Evolutionary conservation across 2,329 filamentous ascomycete species (phyloP).

Genomic region (Penicillium olsonii): DNA sequence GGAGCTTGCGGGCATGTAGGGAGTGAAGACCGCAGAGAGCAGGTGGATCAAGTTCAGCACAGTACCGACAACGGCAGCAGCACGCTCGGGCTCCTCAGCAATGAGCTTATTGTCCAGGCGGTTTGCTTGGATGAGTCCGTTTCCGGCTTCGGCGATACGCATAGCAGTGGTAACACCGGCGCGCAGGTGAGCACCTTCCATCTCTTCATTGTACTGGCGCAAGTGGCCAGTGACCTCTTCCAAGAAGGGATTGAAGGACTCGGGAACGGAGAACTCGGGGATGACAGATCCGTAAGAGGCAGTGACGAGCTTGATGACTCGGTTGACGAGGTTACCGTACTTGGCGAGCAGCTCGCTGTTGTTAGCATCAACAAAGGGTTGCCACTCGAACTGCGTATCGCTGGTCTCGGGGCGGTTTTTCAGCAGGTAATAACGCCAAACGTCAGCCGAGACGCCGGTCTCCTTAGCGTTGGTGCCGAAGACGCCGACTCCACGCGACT

Average conservation of each 20-base stretch:
- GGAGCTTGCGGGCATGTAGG: constrained; percentile 82
- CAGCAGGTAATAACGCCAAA: constrained; percentile 93
- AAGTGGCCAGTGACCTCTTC: constrained; percentile 54
- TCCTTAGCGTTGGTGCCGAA: constrained; percentile 89
- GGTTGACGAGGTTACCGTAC: constrained; percentile 71
- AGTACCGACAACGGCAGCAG: constrained; percentile 69
- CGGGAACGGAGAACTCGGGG: constrained; percentile 43
- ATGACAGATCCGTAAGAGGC: constrained; percentile 64
- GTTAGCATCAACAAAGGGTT: constrained; percentile 77
- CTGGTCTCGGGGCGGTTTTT: constrained; percentile 81
- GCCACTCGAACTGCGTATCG: constrained; percentile 90
- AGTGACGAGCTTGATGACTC: constrained; percentile 71
- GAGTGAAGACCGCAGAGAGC: constrained; percentile 73
- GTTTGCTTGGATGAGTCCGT: constrained; percentile 61
- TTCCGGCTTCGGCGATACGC: constrained; percentile 60
- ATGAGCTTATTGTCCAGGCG: constrained; percentile 64
- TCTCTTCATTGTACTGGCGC: constrained; percentile 58
- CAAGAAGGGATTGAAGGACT: constrained; percentile 42
- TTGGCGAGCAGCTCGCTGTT: constrained; percentile 84
- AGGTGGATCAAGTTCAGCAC: constrained; percentile 82
- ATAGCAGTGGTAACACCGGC: constrained; percentile 57
- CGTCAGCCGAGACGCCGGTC: constrained; percentile 78
- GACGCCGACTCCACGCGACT: constrained; percentile 84
- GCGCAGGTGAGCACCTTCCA: constrained; percentile 63
- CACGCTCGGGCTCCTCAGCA: constrained; percentile 59